Percentiles rank a stretch among this genome's conserved stretches.
Evolutionary conservation across 1,139 yeast genomes (phyloP).

Genomic region (Yamadazyma siamensis): DNA sequence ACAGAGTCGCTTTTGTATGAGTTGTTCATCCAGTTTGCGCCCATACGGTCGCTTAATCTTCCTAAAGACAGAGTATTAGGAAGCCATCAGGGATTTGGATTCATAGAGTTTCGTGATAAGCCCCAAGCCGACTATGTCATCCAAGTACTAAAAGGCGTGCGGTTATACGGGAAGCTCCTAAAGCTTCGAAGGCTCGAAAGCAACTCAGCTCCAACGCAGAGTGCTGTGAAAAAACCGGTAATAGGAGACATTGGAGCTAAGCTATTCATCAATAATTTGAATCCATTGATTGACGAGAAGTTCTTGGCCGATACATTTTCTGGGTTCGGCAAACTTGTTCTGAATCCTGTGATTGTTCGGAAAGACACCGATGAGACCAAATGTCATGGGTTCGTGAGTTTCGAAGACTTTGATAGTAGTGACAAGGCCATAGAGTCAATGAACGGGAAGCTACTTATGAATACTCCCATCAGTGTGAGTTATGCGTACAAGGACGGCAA

Average conservation of each 20-base stretch:
- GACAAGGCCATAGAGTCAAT: slow-evolving; percentile 71
- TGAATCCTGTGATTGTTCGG: slow-evolving; percentile 51
- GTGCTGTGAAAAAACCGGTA: slow-evolving; percentile 7
- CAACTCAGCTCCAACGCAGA: slow-evolving; percentile 4
- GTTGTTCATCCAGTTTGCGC: slow-evolving; percentile 82
- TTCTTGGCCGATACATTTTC: slow-evolving; percentile 59
- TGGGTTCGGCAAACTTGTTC: slow-evolving; percentile 62
- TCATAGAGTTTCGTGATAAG: slow-evolving; percentile 63
- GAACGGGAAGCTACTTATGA: slow-evolving; percentile 70
- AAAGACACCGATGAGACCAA: slow-evolving; percentile 51
- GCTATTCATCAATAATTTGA: slow-evolving; percentile 69
- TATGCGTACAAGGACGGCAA: slow-evolving; percentile 70
- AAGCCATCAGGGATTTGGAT: slow-evolving; percentile 84
- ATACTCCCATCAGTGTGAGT: slow-evolving; percentile 54
- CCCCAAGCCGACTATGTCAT: slow-evolving; percentile 72
- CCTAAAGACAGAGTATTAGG: slow-evolving; percentile 77
- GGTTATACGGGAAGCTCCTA: slow-evolving; percentile 62
- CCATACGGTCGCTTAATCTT: slow-evolving; percentile 63
- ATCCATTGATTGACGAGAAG: slow-evolving; percentile 63
- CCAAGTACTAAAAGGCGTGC: slow-evolving; percentile 57
- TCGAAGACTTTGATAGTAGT: slow-evolving; percentile 61
- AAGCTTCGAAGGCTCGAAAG: slow-evolving; percentile 34
- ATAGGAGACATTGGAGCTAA: slow-evolving; percentile 65
- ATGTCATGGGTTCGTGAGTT: slow-evolving; percentile 62
- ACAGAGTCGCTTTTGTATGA: slow-evolving; percentile 72